phyloP scores from a whole-genome alignment of 2,329 filamentous ascomycete species.

The Pseudogymnoascus sp. region DNA sequence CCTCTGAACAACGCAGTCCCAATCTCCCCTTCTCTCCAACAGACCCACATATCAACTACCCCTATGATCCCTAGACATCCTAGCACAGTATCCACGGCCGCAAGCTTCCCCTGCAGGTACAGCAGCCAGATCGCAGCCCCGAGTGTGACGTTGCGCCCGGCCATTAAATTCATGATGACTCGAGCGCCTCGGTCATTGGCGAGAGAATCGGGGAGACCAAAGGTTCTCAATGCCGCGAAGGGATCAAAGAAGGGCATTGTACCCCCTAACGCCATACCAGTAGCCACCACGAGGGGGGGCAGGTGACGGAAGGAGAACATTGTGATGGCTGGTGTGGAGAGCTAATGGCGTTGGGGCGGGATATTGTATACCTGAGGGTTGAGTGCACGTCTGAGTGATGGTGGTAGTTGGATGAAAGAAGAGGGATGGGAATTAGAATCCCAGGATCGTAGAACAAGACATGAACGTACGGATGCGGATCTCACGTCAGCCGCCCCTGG shows the following conservation, averaged over 20 bases:
- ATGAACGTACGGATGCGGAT: not conserved
- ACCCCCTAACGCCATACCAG: not conserved
- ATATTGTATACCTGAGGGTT: not conserved
- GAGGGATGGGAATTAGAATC: not conserved
- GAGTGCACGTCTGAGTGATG: not conserved
- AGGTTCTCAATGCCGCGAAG: conserved; percentile 14
- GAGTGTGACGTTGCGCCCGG: conserved; percentile 12
- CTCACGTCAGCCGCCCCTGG: not conserved
- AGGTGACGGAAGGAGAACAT: conserved; percentile 1
- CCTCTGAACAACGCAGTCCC: not conserved
- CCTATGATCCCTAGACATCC: conserved; percentile 12
- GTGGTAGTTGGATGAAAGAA: not conserved
- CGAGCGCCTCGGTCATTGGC: conserved; percentile 13
- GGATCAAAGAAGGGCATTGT: not conserved
- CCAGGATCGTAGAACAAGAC: not conserved
- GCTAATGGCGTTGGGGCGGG: not conserved
- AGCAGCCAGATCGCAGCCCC: conserved; percentile 14
- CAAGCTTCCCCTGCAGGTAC: conserved; percentile 12
- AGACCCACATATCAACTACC: conserved; percentile 15
- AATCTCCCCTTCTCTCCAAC: conserved; percentile 14
- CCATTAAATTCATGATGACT: conserved; percentile 12
- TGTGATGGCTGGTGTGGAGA: not conserved
- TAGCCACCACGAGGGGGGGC: not conserved
- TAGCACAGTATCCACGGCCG: conserved; percentile 13
- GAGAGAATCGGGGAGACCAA: conserved; percentile 13